Conservation (phyloP, 2,329 filamentous ascomycete genomes). For the Hymenoscyphus repandus region DNA sequence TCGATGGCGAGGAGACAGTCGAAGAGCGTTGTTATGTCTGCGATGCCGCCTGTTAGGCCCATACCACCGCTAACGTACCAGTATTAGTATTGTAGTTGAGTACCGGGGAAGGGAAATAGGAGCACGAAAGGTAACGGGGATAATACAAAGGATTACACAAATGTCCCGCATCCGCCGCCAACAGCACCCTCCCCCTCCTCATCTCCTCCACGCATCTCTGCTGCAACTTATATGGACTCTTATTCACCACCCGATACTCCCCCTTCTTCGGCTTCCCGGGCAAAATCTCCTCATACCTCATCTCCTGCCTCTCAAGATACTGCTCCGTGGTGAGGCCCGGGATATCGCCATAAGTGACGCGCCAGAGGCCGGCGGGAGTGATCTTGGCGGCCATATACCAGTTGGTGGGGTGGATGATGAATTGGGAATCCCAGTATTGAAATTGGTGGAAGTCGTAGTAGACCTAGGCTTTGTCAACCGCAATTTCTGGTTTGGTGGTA, state of each 20-base stretch:
- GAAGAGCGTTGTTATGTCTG: slow-evolving; percentile 55
- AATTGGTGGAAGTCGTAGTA: slow-evolving; percentile 56
- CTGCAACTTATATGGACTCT: slow-evolving; percentile 45
- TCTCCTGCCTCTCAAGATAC: slow-evolving; percentile 45
- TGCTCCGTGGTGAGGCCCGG: slow-evolving; percentile 48
- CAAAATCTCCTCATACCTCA: slow-evolving; percentile 51
- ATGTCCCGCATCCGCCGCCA: slow-evolving; percentile 46
- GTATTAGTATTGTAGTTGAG: neutral
- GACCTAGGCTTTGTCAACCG: too few species aligned
- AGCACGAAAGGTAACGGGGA: neutral
- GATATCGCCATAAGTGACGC: slow-evolving; percentile 57
- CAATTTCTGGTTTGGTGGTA: too few species aligned
- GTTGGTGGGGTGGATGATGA: slow-evolving; percentile 57
- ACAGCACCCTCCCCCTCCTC: slow-evolving; percentile 38
- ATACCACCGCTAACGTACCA: slow-evolving; percentile 43
- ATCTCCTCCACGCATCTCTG: slow-evolving; percentile 42
- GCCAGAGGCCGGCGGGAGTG: slow-evolving; percentile 52
- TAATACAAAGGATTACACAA: slow-evolving; percentile 39
- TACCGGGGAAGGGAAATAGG: neutral
- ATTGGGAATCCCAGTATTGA: slow-evolving; percentile 50
- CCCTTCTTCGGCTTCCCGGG: slow-evolving; percentile 52
- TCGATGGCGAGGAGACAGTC: slow-evolving; percentile 47
- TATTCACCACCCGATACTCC: slow-evolving; percentile 51
- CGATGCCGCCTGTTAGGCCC: slow-evolving; percentile 59
- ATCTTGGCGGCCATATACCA: slow-evolving; percentile 59